A percentile compares a stretch with the other conserved stretches of the same genome.
Conservation (phyloP, 2,329 filamentous ascomycete genomes). For the Daldinia eschscholtzii region DNA sequence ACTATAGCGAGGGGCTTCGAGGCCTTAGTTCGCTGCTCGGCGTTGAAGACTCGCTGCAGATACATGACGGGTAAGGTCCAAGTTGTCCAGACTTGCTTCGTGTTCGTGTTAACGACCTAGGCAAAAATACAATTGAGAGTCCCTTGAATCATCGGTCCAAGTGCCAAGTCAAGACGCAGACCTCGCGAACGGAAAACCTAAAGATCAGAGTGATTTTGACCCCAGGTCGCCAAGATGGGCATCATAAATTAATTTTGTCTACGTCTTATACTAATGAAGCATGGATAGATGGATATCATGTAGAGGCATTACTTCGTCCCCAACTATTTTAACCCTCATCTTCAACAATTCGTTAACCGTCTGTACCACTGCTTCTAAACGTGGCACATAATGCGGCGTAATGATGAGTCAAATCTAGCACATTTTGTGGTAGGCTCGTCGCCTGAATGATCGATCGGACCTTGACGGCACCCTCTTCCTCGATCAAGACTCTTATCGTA, state of each 20-base stretch:
- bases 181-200: neutral
- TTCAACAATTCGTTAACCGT: constrained; percentile 69
- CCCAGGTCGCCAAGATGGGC: neutral
- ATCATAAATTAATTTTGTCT: constrained; percentile 13
- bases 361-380: constrained; percentile 93
- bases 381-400: constrained; percentile 95
- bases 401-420: constrained; percentile 94
- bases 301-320: constrained; percentile 29
- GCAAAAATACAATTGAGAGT: neutral
- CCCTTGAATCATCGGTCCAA: neutral
- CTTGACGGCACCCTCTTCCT: constrained; percentile 97
- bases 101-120: neutral
- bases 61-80: too few species aligned
- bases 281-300: constrained; percentile 40
- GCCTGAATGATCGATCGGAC: constrained; percentile 97
- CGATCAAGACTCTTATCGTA: constrained; percentile 91
- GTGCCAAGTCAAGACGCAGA: neutral
- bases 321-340: constrained; percentile 9
- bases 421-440: constrained; percentile 90
- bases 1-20: constrained; percentile 1
- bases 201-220: neutral
- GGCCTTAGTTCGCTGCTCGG: neutral
- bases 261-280: constrained; percentile 20
- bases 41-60: neutral
- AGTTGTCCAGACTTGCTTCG: too few species aligned